Evolutionary conservation across 495 filamentous ascomycete genomes (phyloP).

Genomic region (Delitschia confertaspora): DNA sequence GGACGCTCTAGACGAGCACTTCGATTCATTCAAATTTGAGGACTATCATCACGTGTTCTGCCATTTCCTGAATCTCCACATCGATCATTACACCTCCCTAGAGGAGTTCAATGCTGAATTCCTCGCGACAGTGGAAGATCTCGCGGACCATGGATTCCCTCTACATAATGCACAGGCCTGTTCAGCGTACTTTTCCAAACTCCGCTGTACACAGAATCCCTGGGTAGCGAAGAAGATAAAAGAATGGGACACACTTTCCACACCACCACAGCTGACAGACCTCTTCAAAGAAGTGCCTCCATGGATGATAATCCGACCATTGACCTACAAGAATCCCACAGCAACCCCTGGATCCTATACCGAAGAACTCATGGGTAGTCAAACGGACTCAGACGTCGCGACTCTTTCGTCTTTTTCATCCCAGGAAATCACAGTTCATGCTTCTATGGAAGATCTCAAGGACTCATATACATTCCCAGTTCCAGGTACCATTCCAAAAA

Average conservation of each 20-base stretch:
- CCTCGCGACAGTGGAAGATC: conserved; percentile 13
- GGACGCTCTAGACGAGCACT: conserved; percentile 20
- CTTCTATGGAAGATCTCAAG: conserved; percentile 17
- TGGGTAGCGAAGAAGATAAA: conserved; percentile 25
- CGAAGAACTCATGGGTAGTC: conserved; percentile 5
- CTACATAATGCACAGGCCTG: conserved; percentile 23
- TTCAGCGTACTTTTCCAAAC: conserved; percentile 27
- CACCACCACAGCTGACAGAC: conserved; percentile 7
- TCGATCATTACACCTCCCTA: conserved; percentile 21
- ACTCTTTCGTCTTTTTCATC: conserved; percentile 9
- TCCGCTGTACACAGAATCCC: conserved; percentile 26
- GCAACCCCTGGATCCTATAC: conserved; percentile 10
- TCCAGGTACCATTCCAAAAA: conserved; percentile 1
- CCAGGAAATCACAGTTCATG: conserved; percentile 23
- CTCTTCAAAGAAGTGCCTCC: conserved; percentile 22
- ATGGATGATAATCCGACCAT: conserved; percentile 23
- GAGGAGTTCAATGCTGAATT: conserved; percentile 26
- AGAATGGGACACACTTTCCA: conserved; percentile 15
- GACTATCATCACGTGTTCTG: conserved; percentile 27
- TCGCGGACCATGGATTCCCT: conserved; percentile 20
- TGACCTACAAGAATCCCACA: conserved; percentile 6
- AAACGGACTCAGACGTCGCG: conserved; percentile 2
- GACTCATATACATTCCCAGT: conserved; percentile 6
- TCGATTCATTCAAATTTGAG: conserved; percentile 20
- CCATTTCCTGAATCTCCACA: conserved; percentile 27